phyloP scores from a whole-genome alignment of 1,284 basidiomycete genomes.

The Hymenochaete sp. region DNA sequence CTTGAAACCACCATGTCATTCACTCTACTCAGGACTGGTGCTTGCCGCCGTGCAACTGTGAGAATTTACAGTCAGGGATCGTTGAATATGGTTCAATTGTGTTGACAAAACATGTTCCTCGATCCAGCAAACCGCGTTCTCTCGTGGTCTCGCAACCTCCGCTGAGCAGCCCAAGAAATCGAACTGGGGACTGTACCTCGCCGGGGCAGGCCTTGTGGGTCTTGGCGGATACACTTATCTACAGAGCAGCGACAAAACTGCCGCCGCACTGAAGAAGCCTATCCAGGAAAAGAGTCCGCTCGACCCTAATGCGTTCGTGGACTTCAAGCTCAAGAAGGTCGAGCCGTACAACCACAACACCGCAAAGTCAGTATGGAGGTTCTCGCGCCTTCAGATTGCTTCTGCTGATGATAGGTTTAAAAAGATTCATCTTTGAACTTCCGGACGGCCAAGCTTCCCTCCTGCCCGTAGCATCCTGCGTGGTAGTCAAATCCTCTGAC shows the following conservation, averaged over 20 bases:
- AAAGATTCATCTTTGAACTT: slow-evolving; percentile 78
- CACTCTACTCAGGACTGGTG: slow-evolving; percentile 10
- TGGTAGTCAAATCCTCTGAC: slow-evolving; percentile 54
- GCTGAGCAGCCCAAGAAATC: slow-evolving; percentile 35
- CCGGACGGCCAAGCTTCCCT: slow-evolving; percentile 75
- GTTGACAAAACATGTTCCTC: background rate
- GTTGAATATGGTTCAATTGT: background rate
- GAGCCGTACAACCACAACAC: slow-evolving; percentile 92
- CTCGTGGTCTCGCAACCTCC: slow-evolving; percentile 40
- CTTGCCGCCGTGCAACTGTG: slow-evolving; percentile 10
- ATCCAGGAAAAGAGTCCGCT: slow-evolving; percentile 52
- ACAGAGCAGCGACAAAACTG: slow-evolving; percentile 20
- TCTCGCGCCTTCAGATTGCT: slow-evolving; percentile 3
- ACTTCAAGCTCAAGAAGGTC: slow-evolving; percentile 79
- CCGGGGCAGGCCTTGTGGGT: slow-evolving; percentile 42
- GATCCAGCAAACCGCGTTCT: slow-evolving; percentile 20
- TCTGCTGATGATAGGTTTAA: slow-evolving; percentile 1
- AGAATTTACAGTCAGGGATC: background rate
- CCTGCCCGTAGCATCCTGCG: slow-evolving; percentile 66
- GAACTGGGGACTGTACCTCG: slow-evolving; percentile 41
- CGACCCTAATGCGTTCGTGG: slow-evolving; percentile 63
- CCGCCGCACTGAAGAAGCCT: slow-evolving; percentile 24
- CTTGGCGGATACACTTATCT: slow-evolving; percentile 44
- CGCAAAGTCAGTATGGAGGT: slow-evolving; percentile 39
- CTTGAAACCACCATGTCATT: slow-evolving; percentile 13